These are phyloP conservation scores for Myotisia sp. DNA, from an alignment of 2,329 filamentous ascomycete genomes.

Conservation along the genomic window DNA sequence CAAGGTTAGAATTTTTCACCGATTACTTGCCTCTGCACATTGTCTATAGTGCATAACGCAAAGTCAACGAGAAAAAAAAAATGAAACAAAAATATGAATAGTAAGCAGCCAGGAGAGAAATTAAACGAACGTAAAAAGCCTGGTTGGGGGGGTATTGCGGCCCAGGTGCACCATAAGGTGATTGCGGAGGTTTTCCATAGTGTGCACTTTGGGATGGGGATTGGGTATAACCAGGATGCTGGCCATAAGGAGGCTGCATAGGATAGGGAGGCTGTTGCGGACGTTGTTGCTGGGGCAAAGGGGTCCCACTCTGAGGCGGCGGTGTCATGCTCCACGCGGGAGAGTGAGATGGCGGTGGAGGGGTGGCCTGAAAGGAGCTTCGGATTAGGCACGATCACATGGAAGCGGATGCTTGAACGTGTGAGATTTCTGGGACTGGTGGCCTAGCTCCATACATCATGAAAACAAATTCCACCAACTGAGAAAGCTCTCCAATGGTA, in stretches of 20 bases:
- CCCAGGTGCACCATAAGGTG: slow-evolving; percentile 21
- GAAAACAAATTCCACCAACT: too few species aligned
- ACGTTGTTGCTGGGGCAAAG: slow-evolving; percentile 21
- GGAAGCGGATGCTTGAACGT: slow-evolving; percentile 18
- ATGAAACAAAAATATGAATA: slow-evolving; percentile 2
- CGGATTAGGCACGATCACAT: slow-evolving; percentile 5
- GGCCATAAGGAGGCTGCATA: slow-evolving; percentile 19
- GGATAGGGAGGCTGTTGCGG: slow-evolving; percentile 23
- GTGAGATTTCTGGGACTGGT: slow-evolving; percentile 42
- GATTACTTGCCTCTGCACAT: neutral
- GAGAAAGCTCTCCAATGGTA: too few species aligned
- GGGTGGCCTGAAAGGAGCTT: slow-evolving; percentile 6
- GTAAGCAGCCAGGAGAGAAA: slow-evolving; percentile 6
- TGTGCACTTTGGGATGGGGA: slow-evolving; percentile 5
- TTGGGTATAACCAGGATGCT: too few species aligned
- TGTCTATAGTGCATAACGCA: slow-evolving; percentile 13
- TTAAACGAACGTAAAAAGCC: slow-evolving; percentile 15
- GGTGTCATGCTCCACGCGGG: slow-evolving; percentile 29
- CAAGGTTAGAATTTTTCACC: neutral
- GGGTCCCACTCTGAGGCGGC: slow-evolving; percentile 19
- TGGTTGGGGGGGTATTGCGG: slow-evolving; percentile 23
- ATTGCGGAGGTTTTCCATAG: slow-evolving; percentile 18
- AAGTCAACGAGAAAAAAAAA: slow-evolving; percentile 1
- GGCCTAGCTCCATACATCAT: too few species aligned
- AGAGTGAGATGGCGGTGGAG: slow-evolving; percentile 13